Conservation (phyloP, 768 basidiomycete genomes). For the Lactifluus subvellereus region DNA sequence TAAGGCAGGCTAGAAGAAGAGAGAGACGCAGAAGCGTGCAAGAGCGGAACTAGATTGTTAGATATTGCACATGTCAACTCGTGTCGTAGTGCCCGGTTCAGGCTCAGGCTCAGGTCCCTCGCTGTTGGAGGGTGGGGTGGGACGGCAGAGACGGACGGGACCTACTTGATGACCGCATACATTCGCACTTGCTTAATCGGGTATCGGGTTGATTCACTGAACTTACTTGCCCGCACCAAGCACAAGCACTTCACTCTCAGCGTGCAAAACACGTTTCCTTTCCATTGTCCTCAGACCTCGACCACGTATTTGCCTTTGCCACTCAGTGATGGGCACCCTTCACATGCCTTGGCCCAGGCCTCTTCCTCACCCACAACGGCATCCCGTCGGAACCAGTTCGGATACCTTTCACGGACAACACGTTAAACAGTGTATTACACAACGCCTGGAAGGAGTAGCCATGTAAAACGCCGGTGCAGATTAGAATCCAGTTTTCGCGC, state of each 20-base stretch:
- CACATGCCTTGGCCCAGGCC: not conserved
- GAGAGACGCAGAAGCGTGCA: constrained; percentile 12
- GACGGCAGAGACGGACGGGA: no score
- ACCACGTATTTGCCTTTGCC: not conserved
- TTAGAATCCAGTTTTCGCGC: constrained; percentile 9
- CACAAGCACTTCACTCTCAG: not conserved
- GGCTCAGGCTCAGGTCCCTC: not conserved
- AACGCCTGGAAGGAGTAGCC: not conserved
- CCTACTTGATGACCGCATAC: not conserved
- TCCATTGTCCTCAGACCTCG: not conserved
- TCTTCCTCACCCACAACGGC: not conserved
- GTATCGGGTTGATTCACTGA: not conserved
- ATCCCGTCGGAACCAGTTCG: not conserved
- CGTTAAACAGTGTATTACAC: constrained; percentile 7
- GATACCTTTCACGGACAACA: not conserved
- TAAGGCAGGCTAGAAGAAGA: not conserved
- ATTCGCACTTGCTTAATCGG: not conserved
- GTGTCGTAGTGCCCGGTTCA: not conserved
- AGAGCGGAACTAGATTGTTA: not conserved
- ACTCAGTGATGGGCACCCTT: not conserved
- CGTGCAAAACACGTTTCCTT: not conserved
- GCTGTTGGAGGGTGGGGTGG: no score
- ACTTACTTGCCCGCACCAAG: not conserved
- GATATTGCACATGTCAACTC: not conserved
- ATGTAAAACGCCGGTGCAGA: constrained; percentile 7